Base-by-base conservation (phyloP, 768 basidiomycete species). In the Dioszegia crocea region DNA sequence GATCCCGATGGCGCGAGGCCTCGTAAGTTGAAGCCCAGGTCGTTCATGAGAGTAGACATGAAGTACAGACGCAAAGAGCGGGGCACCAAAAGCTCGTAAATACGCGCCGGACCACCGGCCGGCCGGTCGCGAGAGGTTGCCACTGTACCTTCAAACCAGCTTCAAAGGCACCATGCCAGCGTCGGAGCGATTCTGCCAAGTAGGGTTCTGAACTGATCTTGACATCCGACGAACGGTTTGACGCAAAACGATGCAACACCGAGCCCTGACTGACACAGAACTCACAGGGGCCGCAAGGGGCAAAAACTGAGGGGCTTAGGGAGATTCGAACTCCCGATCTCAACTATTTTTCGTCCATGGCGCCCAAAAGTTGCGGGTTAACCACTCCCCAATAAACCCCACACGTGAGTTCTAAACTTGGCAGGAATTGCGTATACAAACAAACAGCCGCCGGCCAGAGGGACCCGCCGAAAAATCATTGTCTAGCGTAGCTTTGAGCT, bases 241-340 rank as follows among this genome's bases (percentile, higher is more conserved):
- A n/a, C n/a, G n/a, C n/a, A n/a, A n/a, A n/a, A n/a, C n/a, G n/a
- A n/a, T n/a, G n/a, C n/a, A n/a, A n/a, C n/a, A n/a, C n/a, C n/a
- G n/a, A n/a, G n/a, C n/a, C n/a, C n/a, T n/a, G n/a, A n/a, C n/a
- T n/a, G n/a, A n/a, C n/a, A n/a, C n/a, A n/a, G n/a, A n/a, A n/a
- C n/a, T n/a, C n/a, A 19, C 4, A 14, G 33, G 6, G 8, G 8
- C 33, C 17, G 17, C 31, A 50, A 26, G 6, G 9, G 16, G 44
- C 49, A 50, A 53, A 53, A 53, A 53, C n/a, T 10, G 39, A 29
- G 47, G 51, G 51, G 51, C 30, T 29, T 40, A 53, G 51, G 51
- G 51, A 40, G 51, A 53, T 53, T 53, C 51, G 51, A 53, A 53
- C 51, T 40, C 51, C 51, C 51, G 51, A 53, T 53, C 51, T 53